Conservation (phyloP, 2,329 filamentous ascomycete genomes). For the Ustilaginoidea virens region DNA sequence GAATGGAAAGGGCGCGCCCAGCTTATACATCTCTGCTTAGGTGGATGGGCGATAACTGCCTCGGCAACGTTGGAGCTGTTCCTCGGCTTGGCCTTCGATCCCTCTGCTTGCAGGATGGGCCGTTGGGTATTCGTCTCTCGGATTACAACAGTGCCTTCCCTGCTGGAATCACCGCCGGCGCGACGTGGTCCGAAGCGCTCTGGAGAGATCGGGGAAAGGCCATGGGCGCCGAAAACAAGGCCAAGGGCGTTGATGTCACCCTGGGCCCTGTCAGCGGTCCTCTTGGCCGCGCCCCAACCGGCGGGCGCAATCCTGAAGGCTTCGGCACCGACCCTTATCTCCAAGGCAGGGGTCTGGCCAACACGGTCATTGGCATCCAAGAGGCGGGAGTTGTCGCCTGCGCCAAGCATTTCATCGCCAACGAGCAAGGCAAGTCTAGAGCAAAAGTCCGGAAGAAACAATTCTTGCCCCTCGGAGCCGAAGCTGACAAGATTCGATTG, state of each 20-base stretch:
- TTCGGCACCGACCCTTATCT: conserved; percentile 59
- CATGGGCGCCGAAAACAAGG: conserved; percentile 47
- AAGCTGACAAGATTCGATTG: no score
- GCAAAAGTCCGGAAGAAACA: no score
- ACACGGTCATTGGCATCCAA: conserved; percentile 69
- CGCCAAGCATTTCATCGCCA: conserved; percentile 60
- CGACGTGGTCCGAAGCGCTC: conserved; percentile 64
- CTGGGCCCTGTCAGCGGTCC: conserved; percentile 36
- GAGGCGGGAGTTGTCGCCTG: conserved; percentile 69
- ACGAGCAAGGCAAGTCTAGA: conserved; percentile 52
- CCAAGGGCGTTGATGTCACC: conserved; percentile 62
- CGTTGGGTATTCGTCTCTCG: conserved; percentile 59
- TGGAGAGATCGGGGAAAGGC: conserved; percentile 36
- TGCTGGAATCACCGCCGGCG: conserved; percentile 62
- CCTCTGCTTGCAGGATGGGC: conserved; percentile 79
- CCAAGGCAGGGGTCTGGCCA: conserved; percentile 54
- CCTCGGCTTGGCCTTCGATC: conserved; percentile 54
- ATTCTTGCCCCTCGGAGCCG: no score
- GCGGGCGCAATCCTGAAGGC: conserved; percentile 48
- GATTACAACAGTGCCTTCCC: conserved; percentile 76
- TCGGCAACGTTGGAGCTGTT: conserved; percentile 59
- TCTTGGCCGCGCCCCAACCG: conserved; percentile 28
- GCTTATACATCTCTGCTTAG: conserved; percentile 9
- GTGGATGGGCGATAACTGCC: conserved; percentile 49
- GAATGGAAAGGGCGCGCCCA: background rate